Conservation (phyloP, 768 basidiomycete genomes). For the Russula earlei region DNA sequence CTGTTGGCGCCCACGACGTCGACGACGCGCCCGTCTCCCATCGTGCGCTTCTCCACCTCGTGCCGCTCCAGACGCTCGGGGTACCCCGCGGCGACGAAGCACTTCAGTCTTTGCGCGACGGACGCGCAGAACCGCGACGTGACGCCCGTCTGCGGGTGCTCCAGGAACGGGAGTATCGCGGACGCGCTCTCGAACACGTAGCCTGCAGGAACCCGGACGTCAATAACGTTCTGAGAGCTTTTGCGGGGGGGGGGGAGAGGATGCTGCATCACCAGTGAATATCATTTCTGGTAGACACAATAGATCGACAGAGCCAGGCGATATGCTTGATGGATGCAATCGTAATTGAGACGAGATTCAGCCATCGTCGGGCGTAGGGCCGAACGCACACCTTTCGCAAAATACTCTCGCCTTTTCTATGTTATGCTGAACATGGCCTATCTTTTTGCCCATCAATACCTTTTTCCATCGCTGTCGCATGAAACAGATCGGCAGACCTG, state of each 20-base stretch:
- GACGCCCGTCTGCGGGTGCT: constrained; percentile 57
- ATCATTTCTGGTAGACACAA: constrained; percentile 86
- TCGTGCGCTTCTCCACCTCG: constrained; percentile 19
- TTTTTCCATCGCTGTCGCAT: background rate
- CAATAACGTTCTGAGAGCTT: background rate
- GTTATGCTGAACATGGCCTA: constrained; percentile 66
- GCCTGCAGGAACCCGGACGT: constrained; percentile 34
- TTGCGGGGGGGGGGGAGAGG: constrained; percentile 15
- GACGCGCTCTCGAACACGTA: constrained; percentile 67
- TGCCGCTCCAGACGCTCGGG: constrained; percentile 42
- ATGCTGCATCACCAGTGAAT: constrained; percentile 49
- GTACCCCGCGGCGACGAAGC: constrained; percentile 74
- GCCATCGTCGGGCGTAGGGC: no score
- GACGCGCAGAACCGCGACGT: constrained; percentile 68
- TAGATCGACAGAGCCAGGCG: constrained; percentile 65
- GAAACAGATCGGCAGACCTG: constrained; percentile 28
- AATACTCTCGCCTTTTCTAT: constrained; percentile 51
- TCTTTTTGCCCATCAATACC: constrained; percentile 36
- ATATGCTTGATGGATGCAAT: constrained; percentile 37
- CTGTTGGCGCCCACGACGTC: constrained; percentile 55
- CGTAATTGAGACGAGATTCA: no score
- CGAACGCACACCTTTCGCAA: constrained; percentile 43
- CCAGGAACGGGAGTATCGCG: constrained; percentile 65
- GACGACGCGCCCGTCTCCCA: constrained; percentile 18
- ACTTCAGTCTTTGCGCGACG: constrained; percentile 54